Evolutionary conservation across 345 rosid species (phyloP), one percentile per base, ranked within the genome.

Genomic region (Theobroma cacao): DNA sequence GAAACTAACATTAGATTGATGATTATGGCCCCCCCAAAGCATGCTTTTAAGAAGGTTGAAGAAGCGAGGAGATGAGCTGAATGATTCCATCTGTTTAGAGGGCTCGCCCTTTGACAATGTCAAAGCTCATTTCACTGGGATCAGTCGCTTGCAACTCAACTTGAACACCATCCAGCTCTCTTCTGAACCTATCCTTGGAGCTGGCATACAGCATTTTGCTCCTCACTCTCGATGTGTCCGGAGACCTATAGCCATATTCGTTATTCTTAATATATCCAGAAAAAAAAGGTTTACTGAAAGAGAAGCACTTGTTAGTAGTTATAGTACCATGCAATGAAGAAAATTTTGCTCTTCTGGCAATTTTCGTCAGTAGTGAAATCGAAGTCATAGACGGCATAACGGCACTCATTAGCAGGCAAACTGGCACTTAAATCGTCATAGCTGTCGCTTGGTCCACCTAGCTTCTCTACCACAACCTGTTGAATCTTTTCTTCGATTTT

Each of bases 151-250:
- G 93, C 74, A 91, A 74, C 59, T 90, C 92, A 28, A 91, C 89
- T 83, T 90, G 94, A 80, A 91, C 85, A 18, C 94, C 96, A 33
- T 90, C 92, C 82, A 91, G 15, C 71, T 90, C 92, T 80, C 94
- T 89, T 84, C 87, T 91, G 87, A 91, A 90, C 64, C 94, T 87
- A 65, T 91, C 96, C 80, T 90, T 91, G 48, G 96, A 89, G 82
- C 97, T 92, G 4, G 94, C 97, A 64, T 92, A 92, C 78, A 92
- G 76, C 97, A 92, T 92, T 83, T 92, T 92, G 74, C 92, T 90
- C 83, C 95, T 55, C 52, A 90, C 92, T 55, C 79, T 88, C 38
- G 95, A 81, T 28, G 89, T 64, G 58, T 92, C 97, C 1, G 97
- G 97, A 18, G 95, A 62, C 97, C 97, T 91, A 41, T 24, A 12